Percentiles rank a stretch among this genome's conserved stretches.
These are phyloP conservation scores for Cinnamomum micranthum DNA, from an alignment of 164 flowering plant species.

Conservation along the genomic window DNA sequence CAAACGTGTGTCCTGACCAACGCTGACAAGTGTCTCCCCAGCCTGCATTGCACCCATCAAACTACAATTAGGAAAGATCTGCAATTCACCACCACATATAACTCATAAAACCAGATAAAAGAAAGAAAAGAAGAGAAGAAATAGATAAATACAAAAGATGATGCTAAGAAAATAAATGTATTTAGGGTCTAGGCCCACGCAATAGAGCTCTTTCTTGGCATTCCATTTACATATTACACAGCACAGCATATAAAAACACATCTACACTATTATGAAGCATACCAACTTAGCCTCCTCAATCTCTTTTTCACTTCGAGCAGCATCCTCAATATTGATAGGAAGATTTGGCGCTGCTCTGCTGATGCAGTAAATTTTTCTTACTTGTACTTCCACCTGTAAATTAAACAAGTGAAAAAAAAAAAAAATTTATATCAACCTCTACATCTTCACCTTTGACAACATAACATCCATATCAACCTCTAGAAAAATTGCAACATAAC, in stretches of 20 bases:
- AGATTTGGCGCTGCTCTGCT: slow-evolving; percentile 62
- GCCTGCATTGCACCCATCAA: slow-evolving; percentile 52
- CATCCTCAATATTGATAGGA: slow-evolving; percentile 92
- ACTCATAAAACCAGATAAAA: not conserved
- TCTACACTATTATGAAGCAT: too few relatives aligned
- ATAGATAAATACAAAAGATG: too few relatives aligned
- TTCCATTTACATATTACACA: not conserved
- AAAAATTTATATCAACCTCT: too few relatives aligned
- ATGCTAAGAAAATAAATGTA: too few relatives aligned
- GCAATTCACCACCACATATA: not conserved
- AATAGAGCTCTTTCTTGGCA: not conserved
- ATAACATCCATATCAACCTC: too few relatives aligned
- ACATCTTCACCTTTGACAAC: too few relatives aligned
- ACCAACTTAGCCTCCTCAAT: slow-evolving; percentile 52
- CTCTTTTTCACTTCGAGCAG: slow-evolving; percentile 82
- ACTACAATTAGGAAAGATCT: too few relatives aligned
- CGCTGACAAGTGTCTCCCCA: slow-evolving; percentile 80
- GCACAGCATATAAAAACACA: not conserved
- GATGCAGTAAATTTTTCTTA: slow-evolving; percentile 60
- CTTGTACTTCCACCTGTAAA: slow-evolving; percentile 79
- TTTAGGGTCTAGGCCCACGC: not conserved
- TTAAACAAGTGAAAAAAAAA: not conserved
- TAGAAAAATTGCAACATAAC: too few relatives aligned
- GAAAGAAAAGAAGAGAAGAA: not conserved
- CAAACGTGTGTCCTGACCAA: slow-evolving; percentile 86